These are phyloP conservation scores for Suhomyces faveliae DNA, from an alignment of 805 yeast genomes.

Conservation along the genomic window DNA sequence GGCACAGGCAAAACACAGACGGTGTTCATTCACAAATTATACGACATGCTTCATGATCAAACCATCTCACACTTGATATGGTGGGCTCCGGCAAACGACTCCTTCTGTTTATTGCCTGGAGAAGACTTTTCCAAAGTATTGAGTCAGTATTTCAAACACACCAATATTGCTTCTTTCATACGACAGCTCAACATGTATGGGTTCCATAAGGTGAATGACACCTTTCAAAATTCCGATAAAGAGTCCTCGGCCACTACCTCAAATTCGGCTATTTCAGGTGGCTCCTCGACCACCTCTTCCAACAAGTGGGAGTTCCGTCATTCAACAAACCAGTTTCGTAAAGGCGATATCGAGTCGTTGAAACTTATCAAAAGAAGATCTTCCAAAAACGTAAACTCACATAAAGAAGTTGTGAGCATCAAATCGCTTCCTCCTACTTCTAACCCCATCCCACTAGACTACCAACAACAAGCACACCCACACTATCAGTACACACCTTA, in stretches of 20 bases:
- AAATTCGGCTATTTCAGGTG: constrained; percentile 9
- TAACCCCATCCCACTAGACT: constrained; percentile 12
- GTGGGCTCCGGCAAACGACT: constrained; percentile 73
- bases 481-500: background rate
- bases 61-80: constrained; percentile 72
- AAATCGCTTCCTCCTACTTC: constrained; percentile 32
- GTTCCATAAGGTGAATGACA: constrained; percentile 44
- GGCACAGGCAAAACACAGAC: constrained; percentile 36
- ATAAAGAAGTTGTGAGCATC: constrained; percentile 38
- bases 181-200: constrained; percentile 48
- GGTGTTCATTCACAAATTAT: constrained; percentile 81
- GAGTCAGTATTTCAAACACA: constrained; percentile 50
- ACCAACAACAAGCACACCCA: background rate
- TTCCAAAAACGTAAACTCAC: constrained; percentile 35
- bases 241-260: constrained; percentile 10
- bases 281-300: constrained; percentile 21
- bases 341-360: constrained; percentile 75
- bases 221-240: constrained; percentile 23
- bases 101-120: constrained; percentile 79
- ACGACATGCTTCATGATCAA: constrained; percentile 84
- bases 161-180: constrained; percentile 44
- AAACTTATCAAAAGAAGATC: constrained; percentile 79
- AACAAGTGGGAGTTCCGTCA: constrained; percentile 85
- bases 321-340: constrained; percentile 70
- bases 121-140: constrained; percentile 83